phyloP scores from a whole-genome alignment of 2,329 filamentous ascomycete genomes.

The Cordyceps cateniannulata region DNA sequence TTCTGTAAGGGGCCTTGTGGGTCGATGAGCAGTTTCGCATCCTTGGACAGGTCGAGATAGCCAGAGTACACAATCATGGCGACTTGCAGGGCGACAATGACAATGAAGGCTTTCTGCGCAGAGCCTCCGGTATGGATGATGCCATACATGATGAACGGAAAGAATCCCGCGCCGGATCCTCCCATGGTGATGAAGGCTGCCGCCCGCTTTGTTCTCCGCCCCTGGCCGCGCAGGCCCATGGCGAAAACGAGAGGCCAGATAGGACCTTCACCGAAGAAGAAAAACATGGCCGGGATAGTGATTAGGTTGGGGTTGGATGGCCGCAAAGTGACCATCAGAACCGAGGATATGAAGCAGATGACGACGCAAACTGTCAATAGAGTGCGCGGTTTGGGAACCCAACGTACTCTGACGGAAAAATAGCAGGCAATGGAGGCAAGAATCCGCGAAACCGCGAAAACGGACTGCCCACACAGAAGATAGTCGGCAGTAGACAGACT shows the following conservation, averaged over 20 bases:
- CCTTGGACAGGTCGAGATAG: constrained; percentile 40
- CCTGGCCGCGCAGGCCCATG: constrained; percentile 72
- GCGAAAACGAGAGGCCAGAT: constrained; percentile 79
- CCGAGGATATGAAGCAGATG: constrained; percentile 52
- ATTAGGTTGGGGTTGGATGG: constrained; percentile 42
- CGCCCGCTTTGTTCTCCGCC: constrained; percentile 71
- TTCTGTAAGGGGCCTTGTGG: constrained; percentile 7
- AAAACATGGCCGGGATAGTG: constrained; percentile 57
- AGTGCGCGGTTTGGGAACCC: constrained; percentile 59
- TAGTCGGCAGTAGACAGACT: constrained; percentile 55
- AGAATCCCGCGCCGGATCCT: constrained; percentile 64
- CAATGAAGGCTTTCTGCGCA: constrained; percentile 57
- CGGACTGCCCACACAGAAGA: constrained; percentile 63
- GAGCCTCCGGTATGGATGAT: constrained; percentile 54
- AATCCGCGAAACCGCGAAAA: constrained; percentile 70
- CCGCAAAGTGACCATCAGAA: constrained; percentile 41
- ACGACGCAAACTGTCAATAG: constrained; percentile 58
- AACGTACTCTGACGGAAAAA: constrained; percentile 38
- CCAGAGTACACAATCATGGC: constrained; percentile 42
- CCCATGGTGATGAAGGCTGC: constrained; percentile 73
- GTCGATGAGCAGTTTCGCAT: constrained; percentile 41
- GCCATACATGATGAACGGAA: constrained; percentile 67
- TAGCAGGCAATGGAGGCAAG: constrained; percentile 59
- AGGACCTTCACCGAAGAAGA: constrained; percentile 76
- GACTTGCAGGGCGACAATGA: constrained; percentile 50